Base-by-base conservation (phyloP, 805 yeast genomes). In the Lipomyces mesembrius region DNA sequence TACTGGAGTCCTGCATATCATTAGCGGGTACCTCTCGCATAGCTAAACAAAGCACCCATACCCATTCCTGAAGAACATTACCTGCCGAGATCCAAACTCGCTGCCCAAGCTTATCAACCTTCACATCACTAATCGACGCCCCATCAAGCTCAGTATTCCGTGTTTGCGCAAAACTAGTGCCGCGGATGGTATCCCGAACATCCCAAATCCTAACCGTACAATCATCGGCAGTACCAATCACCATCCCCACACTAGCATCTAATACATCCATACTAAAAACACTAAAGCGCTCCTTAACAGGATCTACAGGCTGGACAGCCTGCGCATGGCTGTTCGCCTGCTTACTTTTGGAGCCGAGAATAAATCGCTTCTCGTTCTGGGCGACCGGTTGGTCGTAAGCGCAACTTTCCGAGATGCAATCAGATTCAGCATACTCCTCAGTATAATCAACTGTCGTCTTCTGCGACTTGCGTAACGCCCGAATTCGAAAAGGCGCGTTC, bases 51-150 rank as follows among this genome's bases (percentile, higher is more conserved):
- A 14, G 32, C 2, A 8, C 3, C n/a, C 58, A 22, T 53, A 60
- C 70, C 68, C 71, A 68, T 62, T 63, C 68, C 37, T 68, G 69
- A 46, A 68, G 59, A 20, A 63, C 52, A 29, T 63, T 58, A 43
- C 56, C 63, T 7, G 65, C 68, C 7, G 71, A 29, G 20, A 68
- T 57, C 71, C 71, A 68, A 17, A 65, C 14, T n/a, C 51, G 20
- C 20, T 34, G 8, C 1, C 27, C 57, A 9, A 17, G 46, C 12
- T 25, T 25, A 27, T 65, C 69, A n/a, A 63, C 62, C 35, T 46
- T 35, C 27, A 68, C 52, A 11, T 29, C 46, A 57, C 68, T 67
- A 9, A 51, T 17, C 12, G 55, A 35, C 17, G 57, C 63, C 5
- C 20, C 58, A 3, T 25, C 52, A 37, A 63, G 57, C 8, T 61